Evolutionary conservation across 768 basidiomycete species (phyloP), one percentile per base, ranked within the genome.

Genomic region (Rhodocollybia butyracea): DNA sequence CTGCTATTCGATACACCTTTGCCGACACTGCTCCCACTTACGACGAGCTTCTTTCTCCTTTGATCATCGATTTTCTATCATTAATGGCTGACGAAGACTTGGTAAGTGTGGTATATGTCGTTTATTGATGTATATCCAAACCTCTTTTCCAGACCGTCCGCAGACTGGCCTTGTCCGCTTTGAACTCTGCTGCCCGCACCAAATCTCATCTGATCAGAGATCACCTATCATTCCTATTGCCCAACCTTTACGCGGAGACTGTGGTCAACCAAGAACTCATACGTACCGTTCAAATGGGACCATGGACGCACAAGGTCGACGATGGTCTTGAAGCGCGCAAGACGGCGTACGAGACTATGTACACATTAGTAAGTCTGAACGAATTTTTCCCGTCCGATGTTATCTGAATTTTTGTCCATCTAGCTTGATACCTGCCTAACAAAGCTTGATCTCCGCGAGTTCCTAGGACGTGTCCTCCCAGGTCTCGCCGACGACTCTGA

Each of bases 291-390:
- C 91, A 94, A 66, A 97, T 97, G 94, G 94, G 94, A 21, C 94
- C 94, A 2, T 97, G 94, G 94, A 91, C 88, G 26, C 93, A 96
- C 72, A 94, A 91, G 67, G 92, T 97, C 51, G 97, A 99, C 63
- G 95, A 98, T 60, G 97, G 97, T 46, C 78, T 98, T 38, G 96
- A 98, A 60, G 87, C 94, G 21, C 85, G 97, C 56, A 98, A 98
- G 78, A 95, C 92, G 0, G 96, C 97, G 2, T 98, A 91, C 70
- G 97, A 99, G 71, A 94, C 94, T 1, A 91, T 98, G 77, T 95
- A 97, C 67, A 97, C 94, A 19, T 71, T 98, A 61, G 93, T 94
- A 62, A 61, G 88, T 70, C n/a, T 30, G 19, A 29, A 15, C 15
- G 19, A 3, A 12, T 46, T 12, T 11, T 55, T 27, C 21, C 47